Base-by-base conservation (phyloP, 2,329 filamentous ascomycete genomes). In the Helicocarpus griseus region DNA sequence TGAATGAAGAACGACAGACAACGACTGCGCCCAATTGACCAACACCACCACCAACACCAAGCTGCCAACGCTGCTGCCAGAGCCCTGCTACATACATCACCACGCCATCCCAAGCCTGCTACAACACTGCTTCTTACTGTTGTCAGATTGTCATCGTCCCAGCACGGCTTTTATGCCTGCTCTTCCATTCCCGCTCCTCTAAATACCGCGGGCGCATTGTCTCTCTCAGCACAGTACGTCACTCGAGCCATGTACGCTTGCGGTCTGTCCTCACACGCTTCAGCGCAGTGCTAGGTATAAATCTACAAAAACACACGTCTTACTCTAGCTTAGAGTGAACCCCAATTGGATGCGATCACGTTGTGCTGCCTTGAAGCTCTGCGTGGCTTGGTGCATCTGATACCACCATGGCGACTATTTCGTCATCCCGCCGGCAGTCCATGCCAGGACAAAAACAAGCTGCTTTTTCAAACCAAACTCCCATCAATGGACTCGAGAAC, bases 401-500 rank as follows among this genome's bases (percentile, higher is more conserved):
- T 41, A 41, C 14, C 3, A 36, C 24, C 13, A 47, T 47, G 45
- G 45, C 45, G 11, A 26, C 45, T 7, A 36, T 45, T 45, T 45
- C 45, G 11, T 47, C 45, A 14, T 36, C 45, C 31, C 45, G 31
- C 31, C 19, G 45, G 21, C 45, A 47, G 45, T 47, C 45, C 7
- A 28, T 47, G 29, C 45, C 31, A 21, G 31, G 5, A 3, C 28
- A 39, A 43, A 31, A 41, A 44, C 48, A 43, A 31, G n/a, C 26
- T 39, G 22, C 26, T 33, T 43, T 41, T 43, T 43, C 36, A 22
- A 26, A 41, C 22, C 52, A 56, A 36, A 47, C 36, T 21, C 40
- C 53, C 9, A 52, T 40, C 31, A 63, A 58, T 56, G 55, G 53
- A 17, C 38, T 57, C n/a, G 45, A 47, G 21, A 53, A 52, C 45